phyloP scores from a whole-genome alignment of 805 yeast species.

The Candida argentea region DNA sequence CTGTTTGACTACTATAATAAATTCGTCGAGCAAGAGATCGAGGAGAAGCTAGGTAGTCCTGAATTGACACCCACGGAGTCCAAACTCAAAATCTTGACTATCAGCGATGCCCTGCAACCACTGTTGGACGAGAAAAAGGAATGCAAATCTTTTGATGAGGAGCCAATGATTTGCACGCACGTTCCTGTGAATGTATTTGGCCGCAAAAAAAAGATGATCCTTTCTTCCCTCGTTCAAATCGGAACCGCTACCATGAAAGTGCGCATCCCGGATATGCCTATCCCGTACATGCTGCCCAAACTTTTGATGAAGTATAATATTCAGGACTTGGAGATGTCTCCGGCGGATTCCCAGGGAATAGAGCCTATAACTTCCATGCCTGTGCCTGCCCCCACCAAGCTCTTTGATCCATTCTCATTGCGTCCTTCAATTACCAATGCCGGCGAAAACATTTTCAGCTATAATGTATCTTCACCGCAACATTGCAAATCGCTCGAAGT shows the following conservation, averaged over 20 bases:
- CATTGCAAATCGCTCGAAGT: slow-evolving; percentile 14
- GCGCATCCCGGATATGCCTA: slow-evolving; percentile 21
- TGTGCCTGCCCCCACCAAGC: slow-evolving; percentile 1
- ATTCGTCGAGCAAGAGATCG: slow-evolving; percentile 28
- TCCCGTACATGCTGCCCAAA: slow-evolving; percentile 28
- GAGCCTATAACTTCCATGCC: neutral
- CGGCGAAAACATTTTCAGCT: slow-evolving; percentile 19
- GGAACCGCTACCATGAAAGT: slow-evolving; percentile 26
- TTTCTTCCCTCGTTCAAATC: slow-evolving; percentile 21
- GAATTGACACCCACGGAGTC: slow-evolving; percentile 19
- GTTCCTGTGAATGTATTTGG: slow-evolving; percentile 15
- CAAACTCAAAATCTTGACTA: slow-evolving; percentile 20
- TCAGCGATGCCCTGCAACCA: neutral
- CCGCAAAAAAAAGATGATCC: slow-evolving; percentile 26
- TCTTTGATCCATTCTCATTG: slow-evolving; percentile 4
- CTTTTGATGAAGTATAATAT: slow-evolving; percentile 27
- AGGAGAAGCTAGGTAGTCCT: slow-evolving; percentile 16
- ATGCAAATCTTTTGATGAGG: neutral
- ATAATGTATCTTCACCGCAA: slow-evolving; percentile 18
- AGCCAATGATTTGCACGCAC: neutral
- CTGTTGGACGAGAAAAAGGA: neutral
- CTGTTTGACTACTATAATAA: slow-evolving; percentile 16
- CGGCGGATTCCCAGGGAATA: neutral
- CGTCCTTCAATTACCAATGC: slow-evolving; percentile 9
- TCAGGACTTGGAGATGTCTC: slow-evolving; percentile 6